These are phyloP conservation scores for Trichoderma semiorbis DNA, from an alignment of 2,329 filamentous ascomycete genomes.

Conservation along the genomic window DNA sequence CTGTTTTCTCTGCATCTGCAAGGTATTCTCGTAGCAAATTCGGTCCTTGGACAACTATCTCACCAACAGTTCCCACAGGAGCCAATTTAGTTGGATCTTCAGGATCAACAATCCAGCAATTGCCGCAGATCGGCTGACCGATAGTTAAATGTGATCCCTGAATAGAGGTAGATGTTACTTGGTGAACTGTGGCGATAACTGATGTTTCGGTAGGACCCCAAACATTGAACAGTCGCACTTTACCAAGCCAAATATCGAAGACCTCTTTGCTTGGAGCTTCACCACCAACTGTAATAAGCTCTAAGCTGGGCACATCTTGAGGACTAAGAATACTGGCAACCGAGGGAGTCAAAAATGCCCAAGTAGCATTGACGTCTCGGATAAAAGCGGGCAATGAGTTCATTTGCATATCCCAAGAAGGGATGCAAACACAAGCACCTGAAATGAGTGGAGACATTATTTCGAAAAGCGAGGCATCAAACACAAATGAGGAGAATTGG, in stretches of 20 bases:
- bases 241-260: constrained; percentile 6
- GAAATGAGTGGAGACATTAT: constrained; percentile 12
- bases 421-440: constrained; percentile 20
- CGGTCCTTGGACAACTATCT: constrained; percentile 7
- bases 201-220: constrained; percentile 15
- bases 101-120: constrained; percentile 14
- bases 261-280: constrained; percentile 9
- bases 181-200: neutral
- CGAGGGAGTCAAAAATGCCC: constrained; percentile 2
- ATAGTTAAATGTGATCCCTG: constrained; percentile 4
- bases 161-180: neutral
- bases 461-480: constrained; percentile 19
- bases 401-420: constrained; percentile 14
- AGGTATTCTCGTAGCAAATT: constrained; percentile 1
- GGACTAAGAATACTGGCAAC: neutral
- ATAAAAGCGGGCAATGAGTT: constrained; percentile 1
- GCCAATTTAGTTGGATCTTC: neutral
- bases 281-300: neutral
- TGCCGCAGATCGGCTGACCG: neutral
- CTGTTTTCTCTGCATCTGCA: neutral
- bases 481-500: constrained; percentile 20
- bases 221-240: neutral
- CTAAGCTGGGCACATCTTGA: neutral
- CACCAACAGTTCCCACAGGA: neutral
- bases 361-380: neutral